phyloP scores from a whole-genome alignment of 495 filamentous ascomycete genomes.

The Hypoxylon fragiforme region DNA sequence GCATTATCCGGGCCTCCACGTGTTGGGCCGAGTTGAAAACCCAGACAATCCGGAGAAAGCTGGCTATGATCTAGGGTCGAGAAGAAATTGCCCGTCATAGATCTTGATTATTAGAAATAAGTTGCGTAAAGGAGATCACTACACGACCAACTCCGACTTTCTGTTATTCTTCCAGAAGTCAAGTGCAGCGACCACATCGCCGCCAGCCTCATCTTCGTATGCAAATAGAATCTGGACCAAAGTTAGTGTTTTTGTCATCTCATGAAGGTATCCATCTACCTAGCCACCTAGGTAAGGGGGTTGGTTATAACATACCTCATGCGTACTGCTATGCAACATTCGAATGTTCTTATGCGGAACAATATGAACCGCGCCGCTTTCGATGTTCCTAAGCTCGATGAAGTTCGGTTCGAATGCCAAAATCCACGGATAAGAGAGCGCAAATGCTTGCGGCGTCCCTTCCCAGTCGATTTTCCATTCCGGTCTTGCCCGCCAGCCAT shows the following conservation, averaged over 20 bases:
- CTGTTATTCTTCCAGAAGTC: constrained; percentile 87
- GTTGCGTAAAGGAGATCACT: constrained; percentile 9
- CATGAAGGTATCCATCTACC: too few relatives aligned
- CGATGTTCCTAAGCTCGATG: constrained; percentile 92
- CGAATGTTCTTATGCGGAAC: constrained; percentile 93
- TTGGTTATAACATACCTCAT: constrained; percentile 90
- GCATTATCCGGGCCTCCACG: constrained; percentile 28
- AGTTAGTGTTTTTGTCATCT: constrained; percentile 13
- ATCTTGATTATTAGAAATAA: constrained; percentile 10
- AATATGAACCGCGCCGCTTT: constrained; percentile 91
- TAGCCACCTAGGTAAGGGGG: too few relatives aligned
- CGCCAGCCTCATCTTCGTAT: constrained; percentile 93
- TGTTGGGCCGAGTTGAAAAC: constrained; percentile 12
- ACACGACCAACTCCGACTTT: constrained; percentile 41
- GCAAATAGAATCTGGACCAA: constrained; percentile 62
- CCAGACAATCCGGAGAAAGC: constrained; percentile 15
- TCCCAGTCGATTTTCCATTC: constrained; percentile 99
- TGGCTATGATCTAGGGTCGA: constrained; percentile 5
- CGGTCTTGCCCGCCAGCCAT: constrained; percentile 92
- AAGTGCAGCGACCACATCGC: constrained; percentile 91
- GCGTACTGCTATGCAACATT: constrained; percentile 93
- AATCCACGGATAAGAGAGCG: constrained; percentile 92
- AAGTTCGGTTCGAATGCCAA: constrained; percentile 99
- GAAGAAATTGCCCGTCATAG: constrained; percentile 2
- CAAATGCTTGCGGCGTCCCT: constrained; percentile 86